Conservation (phyloP, 768 basidiomycete species). For the Hygrocybe coccinea region DNA sequence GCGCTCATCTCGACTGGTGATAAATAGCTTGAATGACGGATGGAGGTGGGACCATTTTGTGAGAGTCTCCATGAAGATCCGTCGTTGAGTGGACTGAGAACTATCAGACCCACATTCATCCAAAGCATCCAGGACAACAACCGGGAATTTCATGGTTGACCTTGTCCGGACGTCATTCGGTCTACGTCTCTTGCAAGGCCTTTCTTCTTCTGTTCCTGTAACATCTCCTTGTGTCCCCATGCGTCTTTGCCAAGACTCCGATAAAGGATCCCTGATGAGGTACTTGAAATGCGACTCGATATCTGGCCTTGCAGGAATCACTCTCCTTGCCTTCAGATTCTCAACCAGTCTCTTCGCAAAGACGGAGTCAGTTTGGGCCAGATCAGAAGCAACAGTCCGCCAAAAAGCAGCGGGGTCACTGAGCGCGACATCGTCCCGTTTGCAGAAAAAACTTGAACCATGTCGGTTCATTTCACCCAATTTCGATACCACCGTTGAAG, state of each 20-base stretch:
- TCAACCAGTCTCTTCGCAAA: neutral
- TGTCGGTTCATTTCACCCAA: too few species aligned
- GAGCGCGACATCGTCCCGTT: neutral
- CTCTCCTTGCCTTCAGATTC: neutral
- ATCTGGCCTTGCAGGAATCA: too few species aligned
- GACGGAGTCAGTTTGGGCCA: neutral
- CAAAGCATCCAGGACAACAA: constrained; percentile 26
- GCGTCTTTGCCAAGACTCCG: neutral
- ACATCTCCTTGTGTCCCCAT: too few species aligned
- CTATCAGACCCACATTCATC: constrained; percentile 12
- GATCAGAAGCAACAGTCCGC: neutral
- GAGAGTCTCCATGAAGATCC: neutral
- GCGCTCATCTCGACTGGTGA: constrained; percentile 6
- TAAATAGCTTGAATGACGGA: neutral
- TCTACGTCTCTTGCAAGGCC: too few species aligned
- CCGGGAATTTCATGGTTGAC: neutral
- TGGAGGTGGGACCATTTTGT: neutral
- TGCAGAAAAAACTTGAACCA: neutral
- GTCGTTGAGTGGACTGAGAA: constrained; percentile 13
- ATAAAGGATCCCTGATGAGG: neutral
- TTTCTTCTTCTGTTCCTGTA: too few species aligned
- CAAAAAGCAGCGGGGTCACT: neutral
- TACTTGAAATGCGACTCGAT: too few species aligned
- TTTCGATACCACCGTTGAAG: neutral
- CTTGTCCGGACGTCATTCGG: too few species aligned